These are phyloP conservation scores for Dioscorea alata DNA, from an alignment of 106 monocot species.

Conservation along the genomic window DNA sequence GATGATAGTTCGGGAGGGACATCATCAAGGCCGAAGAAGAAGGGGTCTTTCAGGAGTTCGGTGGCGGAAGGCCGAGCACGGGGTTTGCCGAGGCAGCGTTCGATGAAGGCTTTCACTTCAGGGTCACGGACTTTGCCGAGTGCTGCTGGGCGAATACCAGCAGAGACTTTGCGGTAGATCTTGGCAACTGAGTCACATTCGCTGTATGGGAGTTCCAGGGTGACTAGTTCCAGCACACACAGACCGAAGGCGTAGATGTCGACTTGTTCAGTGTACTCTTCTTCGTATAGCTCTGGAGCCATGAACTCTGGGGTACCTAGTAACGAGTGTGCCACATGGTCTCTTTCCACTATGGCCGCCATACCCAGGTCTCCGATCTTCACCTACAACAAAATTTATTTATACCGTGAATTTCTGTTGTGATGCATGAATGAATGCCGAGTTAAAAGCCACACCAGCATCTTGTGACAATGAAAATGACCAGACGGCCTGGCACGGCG, in stretches of 20 bases:
- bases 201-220: constrained; percentile 70
- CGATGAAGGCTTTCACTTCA: constrained; percentile 57
- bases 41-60: constrained; percentile 68
- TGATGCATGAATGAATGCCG: too few species aligned
- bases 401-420: too few species aligned
- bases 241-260: constrained; percentile 91
- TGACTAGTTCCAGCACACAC: constrained; percentile 85
- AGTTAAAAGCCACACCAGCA: too few species aligned
- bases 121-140: constrained; percentile 46
- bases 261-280: constrained; percentile 76
- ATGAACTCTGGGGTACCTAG: constrained; percentile 89
- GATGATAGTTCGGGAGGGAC: background rate
- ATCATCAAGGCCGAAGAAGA: constrained; percentile 53
- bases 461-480: too few species aligned
- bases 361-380: constrained; percentile 85
- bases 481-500: too few species aligned
- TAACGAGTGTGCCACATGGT: constrained; percentile 42
- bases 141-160: constrained; percentile 39
- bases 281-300: constrained; percentile 85
- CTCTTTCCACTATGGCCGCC: constrained; percentile 51
- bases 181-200: constrained; percentile 62
- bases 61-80: constrained; percentile 59
- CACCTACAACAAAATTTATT: constrained; percentile 22
- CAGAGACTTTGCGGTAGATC: constrained; percentile 64
- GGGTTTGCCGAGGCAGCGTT: constrained; percentile 56